phyloP scores from a whole-genome alignment of 306 rosid genomes.

The Fragaria vesca region DNA sequence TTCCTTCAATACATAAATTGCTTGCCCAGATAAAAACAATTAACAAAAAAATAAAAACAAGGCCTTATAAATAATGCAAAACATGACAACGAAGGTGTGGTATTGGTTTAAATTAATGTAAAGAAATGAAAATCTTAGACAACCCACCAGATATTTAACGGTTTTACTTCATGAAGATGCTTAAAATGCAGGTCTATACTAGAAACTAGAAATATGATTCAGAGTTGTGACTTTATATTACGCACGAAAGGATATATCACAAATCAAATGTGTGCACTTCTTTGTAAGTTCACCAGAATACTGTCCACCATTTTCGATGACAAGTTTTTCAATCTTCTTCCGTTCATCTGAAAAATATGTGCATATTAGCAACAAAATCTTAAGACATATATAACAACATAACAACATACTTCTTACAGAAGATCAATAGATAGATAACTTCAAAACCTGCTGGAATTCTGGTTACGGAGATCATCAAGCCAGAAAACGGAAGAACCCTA shows the following conservation, averaged over 20 bases:
- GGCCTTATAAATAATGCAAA: not conserved
- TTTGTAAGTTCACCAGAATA: conserved; percentile 82
- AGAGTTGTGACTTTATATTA: conserved; percentile 21
- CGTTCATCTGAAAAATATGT: conserved; percentile 63
- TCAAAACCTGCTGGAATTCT: conserved; percentile 75
- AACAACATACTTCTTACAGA: conserved; percentile 8
- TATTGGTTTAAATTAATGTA: not conserved
- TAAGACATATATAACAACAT: not conserved
- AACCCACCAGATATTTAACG: not conserved
- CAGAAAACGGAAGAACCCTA: conserved; percentile 87
- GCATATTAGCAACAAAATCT: conserved; percentile 36
- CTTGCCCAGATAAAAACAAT: not conserved
- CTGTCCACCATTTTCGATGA: conserved; percentile 78
- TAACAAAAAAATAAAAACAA: not conserved
- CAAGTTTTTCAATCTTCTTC: conserved; percentile 67
- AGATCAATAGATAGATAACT: conserved; percentile 33
- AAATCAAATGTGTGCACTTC: conserved; percentile 91
- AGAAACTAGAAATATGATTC: conserved; percentile 20
- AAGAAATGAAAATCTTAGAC: conserved; percentile 1
- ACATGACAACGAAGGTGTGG: not conserved
- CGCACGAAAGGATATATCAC: conserved; percentile 75
- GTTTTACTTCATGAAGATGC: conserved; percentile 7
- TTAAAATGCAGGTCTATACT: not conserved
- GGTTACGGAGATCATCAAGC: conserved; percentile 81
- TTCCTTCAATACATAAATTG: not conserved